Conservation (phyloP, 139 green algal genomes). For the Tetradesmus lagerheimii region DNA sequence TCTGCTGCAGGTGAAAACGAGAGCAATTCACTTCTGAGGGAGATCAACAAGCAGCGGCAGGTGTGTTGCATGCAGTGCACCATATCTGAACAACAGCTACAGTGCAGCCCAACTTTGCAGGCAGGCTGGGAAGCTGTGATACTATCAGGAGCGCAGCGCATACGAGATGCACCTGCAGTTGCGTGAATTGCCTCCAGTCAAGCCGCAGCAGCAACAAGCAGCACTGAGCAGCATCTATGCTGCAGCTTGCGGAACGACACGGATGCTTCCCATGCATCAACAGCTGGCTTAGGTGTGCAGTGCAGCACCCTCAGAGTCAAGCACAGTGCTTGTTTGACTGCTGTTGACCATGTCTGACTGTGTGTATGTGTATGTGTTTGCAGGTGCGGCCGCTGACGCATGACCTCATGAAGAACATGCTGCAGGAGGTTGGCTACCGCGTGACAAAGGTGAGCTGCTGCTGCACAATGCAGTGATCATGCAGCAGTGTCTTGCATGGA, state of each 20-base stretch:
- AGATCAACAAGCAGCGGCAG: constrained; percentile 50
- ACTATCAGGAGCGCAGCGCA: background rate
- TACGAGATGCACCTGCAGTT: background rate
- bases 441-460: constrained; percentile 52
- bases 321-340: no score
- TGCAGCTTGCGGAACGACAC: no score
- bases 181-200: background rate
- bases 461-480: background rate
- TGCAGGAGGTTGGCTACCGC: constrained; percentile 58
- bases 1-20: constrained; percentile 59
- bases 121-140: background rate
- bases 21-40: constrained; percentile 57
- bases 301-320: no score
- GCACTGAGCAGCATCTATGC: background rate
- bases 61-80: background rate
- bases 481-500: no score
- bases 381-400: constrained; percentile 69
- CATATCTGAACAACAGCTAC: background rate
- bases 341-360: no score
- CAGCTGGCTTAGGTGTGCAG: no score
- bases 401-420: constrained; percentile 69
- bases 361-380: background rate
- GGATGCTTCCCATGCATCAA: no score
- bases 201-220: background rate
- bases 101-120: background rate